Evolutionary conservation across 2,329 filamentous ascomycete species (phyloP).

Genomic region (Macroventuria anomochaeta): DNA sequence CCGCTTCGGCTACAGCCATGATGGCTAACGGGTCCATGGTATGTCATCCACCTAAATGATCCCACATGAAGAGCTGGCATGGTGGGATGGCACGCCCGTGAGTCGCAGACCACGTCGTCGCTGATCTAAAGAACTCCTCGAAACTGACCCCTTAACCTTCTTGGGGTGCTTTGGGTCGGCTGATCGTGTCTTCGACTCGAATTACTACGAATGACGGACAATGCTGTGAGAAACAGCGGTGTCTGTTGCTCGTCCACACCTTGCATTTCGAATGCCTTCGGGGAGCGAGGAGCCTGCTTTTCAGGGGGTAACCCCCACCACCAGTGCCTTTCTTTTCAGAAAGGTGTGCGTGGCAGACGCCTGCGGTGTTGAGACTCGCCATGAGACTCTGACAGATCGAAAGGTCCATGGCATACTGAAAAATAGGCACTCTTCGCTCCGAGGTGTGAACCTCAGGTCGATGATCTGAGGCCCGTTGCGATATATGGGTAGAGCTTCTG

Average conservation of each 20-base stretch:
- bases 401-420: constrained; percentile 30
- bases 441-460: constrained; percentile 7
- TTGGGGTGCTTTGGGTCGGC: constrained; percentile 4
- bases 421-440: constrained; percentile 15
- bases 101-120: constrained; percentile 10
- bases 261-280: constrained; percentile 13
- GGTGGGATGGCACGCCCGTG: constrained; percentile 21
- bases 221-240: background rate
- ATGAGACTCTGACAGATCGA: constrained; percentile 24
- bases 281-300: constrained; percentile 27
- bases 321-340: constrained; percentile 29
- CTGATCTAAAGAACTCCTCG: background rate
- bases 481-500: constrained; percentile 5
- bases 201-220: constrained; percentile 10
- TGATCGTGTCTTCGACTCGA: constrained; percentile 8
- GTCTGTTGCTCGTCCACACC: constrained; percentile 13
- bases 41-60: constrained; percentile 17
- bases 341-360: constrained; percentile 33
- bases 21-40: constrained; percentile 17
- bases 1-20: background rate
- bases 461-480: constrained; percentile 3
- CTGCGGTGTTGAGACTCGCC: constrained; percentile 31
- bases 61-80: constrained; percentile 13
- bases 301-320: constrained; percentile 31
- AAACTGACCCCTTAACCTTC: constrained; percentile 16